phyloP scores from a whole-genome alignment of 192 early-diverging fungal genomes.

The Helicostylum pulchrum region DNA sequence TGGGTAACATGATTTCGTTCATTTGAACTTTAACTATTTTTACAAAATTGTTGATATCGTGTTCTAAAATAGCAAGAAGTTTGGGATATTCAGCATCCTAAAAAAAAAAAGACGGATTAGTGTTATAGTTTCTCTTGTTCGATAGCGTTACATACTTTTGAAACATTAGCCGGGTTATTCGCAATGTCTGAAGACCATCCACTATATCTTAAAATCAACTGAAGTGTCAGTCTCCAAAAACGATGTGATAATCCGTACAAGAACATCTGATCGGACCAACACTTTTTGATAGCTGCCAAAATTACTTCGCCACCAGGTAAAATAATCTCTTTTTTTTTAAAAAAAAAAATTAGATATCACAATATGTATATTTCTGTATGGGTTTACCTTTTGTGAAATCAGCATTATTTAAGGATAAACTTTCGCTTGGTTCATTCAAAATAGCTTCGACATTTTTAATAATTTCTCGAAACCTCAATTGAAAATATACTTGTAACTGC shows the following conservation, averaged over 20 bases:
- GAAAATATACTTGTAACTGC: slow-evolving; percentile 62
- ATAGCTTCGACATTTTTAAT: slow-evolving; percentile 39
- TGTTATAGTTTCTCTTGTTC: not conserved
- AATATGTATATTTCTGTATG: not conserved
- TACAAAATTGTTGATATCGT: slow-evolving; percentile 3
- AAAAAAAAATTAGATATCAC: not conserved
- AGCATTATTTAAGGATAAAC: not conserved
- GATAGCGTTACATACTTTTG: not conserved
- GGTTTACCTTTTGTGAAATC: slow-evolving; percentile 6
- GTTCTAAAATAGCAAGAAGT: not conserved
- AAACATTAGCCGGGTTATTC: not conserved
- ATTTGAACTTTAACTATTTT: not conserved
- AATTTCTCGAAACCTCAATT: slow-evolving; percentile 52
- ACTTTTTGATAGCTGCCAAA: slow-evolving; percentile 49
- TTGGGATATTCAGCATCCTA: not conserved
- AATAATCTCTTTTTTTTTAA: slow-evolving; percentile 14
- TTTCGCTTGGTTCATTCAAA: slow-evolving; percentile 4
- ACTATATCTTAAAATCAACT: slow-evolving; percentile 35
- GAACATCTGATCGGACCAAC: slow-evolving; percentile 60
- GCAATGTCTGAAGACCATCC: slow-evolving; percentile 23
- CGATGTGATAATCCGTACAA: slow-evolving; percentile 51
- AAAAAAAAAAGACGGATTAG: not conserved
- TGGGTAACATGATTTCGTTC: slow-evolving; percentile 37
- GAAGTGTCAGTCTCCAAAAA: slow-evolving; percentile 64
- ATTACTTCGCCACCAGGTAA: slow-evolving; percentile 45